Base-by-base conservation (phyloP, 306 rosid genomes). In the Castanea mollissima region DNA sequence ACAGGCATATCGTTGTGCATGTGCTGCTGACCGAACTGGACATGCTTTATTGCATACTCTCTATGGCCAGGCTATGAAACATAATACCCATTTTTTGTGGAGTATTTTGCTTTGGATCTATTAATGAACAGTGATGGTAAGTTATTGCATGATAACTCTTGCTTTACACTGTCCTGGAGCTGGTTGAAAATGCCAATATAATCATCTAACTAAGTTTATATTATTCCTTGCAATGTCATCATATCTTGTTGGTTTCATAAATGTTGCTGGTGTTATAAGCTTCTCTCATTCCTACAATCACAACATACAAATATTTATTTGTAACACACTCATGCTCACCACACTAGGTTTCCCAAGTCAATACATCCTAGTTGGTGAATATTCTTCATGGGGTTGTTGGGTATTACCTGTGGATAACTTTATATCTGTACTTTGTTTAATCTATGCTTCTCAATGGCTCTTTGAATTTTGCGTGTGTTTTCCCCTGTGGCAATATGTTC, bases 1-100 rank as follows among this genome's bases (percentile, higher is more conserved):
- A 54, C 98, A 93, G 86, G 98, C 98, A 57, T 93, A 90, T 54
- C 98, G 98, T 11, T 93, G 98, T 90, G 98, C 98, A 71, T 93
- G 98, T 83, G 98, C 97, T 71, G 98, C 98, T 82, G 98, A 91
- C 78, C 85, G 98, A 88, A 93, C 97, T 32, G 98, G 98, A 71
- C 97, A 93, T 90, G 98, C 98, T 78, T 84, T 93, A 38, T 82
- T 93, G 78, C 97, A 93, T 79, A 86, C 97, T 83, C 97, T 93
- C 31, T 93, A 93, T 76, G 98, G 97, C 70, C 97, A 91, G 81
- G 97, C 97, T 73, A 93, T 93, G 98, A 93, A 80, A 79, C 98
- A 93, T 64, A 91, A 91, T 81, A 93, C 98, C 52, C 97, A 88
- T 91, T 93, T 80, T 91, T 93, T 83, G 98, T 93, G 79, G 98